Conservation (phyloP, 169 alveolate genomes). For the Cryptosporidium viatorum region DNA sequence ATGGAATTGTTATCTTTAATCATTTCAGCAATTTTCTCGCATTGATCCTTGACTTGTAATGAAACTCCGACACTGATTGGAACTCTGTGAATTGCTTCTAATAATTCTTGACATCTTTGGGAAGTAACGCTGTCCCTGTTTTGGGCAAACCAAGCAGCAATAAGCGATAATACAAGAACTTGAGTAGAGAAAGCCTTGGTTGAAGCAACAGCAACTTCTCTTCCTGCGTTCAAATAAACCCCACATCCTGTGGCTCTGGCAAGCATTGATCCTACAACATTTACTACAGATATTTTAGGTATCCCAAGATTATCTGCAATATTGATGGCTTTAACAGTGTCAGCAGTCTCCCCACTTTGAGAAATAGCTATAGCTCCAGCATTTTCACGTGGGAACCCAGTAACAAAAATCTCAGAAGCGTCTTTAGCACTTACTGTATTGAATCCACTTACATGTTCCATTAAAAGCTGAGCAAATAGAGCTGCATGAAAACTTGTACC, state of each 20-base stretch:
- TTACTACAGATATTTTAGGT: conserved; percentile 89
- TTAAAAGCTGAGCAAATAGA: conserved; percentile 87
- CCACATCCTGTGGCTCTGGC: conserved; percentile 93
- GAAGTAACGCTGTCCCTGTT: conserved; percentile 77
- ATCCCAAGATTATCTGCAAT: conserved; percentile 85
- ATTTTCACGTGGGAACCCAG: conserved; percentile 78
- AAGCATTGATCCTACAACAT: conserved; percentile 90
- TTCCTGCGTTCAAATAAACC: conserved; percentile 95
- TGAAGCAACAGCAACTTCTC: conserved; percentile 97
- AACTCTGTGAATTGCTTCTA: conserved; percentile 78
- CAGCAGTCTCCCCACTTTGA: conserved; percentile 98
- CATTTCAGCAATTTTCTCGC: conserved; percentile 76
- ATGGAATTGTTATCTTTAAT: conserved; percentile 77
- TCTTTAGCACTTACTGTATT: conserved; percentile 89
- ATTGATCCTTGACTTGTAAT: conserved; percentile 77
- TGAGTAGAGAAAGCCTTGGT: conserved; percentile 96
- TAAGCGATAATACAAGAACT: conserved; percentile 86
- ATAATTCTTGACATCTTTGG: conserved; percentile 75
- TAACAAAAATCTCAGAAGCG: conserved; percentile 86
- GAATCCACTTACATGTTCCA: conserved; percentile 87
- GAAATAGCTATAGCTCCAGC: conserved; percentile 92
- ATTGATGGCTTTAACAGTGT: conserved; percentile 86
- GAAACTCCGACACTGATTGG: conserved; percentile 82
- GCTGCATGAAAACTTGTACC: conserved; percentile 94
- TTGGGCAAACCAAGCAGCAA: conserved; percentile 90